A percentile compares a stretch with the other conserved stretches of the same genome.
Evolutionary conservation across 108 stramenopile species (phyloP).

Genomic region (Pseudonitzschia pungens): DNA sequence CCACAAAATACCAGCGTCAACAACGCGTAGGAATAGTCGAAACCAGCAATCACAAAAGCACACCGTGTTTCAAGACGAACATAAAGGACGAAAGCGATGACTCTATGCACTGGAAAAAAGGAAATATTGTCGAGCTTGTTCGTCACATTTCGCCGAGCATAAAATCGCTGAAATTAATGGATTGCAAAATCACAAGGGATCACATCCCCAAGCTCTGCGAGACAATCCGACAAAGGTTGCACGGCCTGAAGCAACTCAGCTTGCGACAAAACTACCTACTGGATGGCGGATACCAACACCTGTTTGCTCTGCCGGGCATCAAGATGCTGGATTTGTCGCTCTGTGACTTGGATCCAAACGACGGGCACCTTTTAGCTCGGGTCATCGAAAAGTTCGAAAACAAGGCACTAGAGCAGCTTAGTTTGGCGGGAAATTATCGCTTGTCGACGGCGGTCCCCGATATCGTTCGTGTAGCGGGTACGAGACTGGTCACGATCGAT

Average conservation of each 20-base stretch:
- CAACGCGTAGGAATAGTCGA: background rate
- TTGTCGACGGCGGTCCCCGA: conserved; percentile 14
- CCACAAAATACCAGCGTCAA: background rate
- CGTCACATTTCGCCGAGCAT: conserved; percentile 23
- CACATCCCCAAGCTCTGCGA: conserved; percentile 21
- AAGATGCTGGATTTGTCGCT: conserved; percentile 30
- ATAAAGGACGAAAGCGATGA: conserved; percentile 1
- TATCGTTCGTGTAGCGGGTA: conserved; percentile 13
- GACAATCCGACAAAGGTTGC: conserved; percentile 16
- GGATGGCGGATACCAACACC: conserved; percentile 22
- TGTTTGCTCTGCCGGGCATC: conserved; percentile 16
- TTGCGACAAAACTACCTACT: conserved; percentile 30
- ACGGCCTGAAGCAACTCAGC: conserved; percentile 15
- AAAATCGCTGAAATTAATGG: conserved; percentile 20
- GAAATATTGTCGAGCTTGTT: conserved; percentile 16
- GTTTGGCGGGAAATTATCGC: conserved; percentile 39
- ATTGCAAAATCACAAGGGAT: conserved; percentile 26
- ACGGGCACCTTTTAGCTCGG: conserved; percentile 17
- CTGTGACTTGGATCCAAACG: conserved; percentile 31
- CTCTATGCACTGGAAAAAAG: background rate
- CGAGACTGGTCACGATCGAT: conserved; percentile 13
- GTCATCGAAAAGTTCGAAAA: conserved; percentile 13
- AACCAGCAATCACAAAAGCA: background rate
- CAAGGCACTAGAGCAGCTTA: conserved; percentile 9
- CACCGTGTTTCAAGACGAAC: too few relatives aligned